These are phyloP conservation scores for Saprolegnia diclina DNA, from an alignment of 352 stramenopile genomes.

Conservation along the genomic window DNA sequence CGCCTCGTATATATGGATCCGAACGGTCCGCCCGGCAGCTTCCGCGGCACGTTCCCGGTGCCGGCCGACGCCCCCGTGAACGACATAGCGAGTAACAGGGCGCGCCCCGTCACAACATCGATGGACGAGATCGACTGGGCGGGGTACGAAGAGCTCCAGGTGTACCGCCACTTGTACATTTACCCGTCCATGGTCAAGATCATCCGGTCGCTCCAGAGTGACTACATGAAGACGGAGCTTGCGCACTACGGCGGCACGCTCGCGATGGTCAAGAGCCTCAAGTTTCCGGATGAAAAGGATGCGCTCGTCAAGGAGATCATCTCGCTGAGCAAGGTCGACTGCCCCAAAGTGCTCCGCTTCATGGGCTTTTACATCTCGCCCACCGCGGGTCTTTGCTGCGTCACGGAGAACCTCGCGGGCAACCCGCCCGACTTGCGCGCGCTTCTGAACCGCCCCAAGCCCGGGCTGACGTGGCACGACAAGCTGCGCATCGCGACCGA, in stretches of 20 bases:
- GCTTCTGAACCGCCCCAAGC: neutral
- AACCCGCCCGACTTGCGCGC: conserved; percentile 14
- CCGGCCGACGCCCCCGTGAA: neutral
- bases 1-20: neutral
- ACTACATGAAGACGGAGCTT: conserved; percentile 24
- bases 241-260: conserved; percentile 12
- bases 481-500: conserved; percentile 30
- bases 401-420: conserved; percentile 5
- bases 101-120: neutral
- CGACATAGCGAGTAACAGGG: neutral
- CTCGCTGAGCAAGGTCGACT: conserved; percentile 21
- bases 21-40: neutral
- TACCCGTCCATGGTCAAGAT: conserved; percentile 14
- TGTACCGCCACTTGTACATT: conserved; percentile 10
- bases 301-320: conserved; percentile 23
- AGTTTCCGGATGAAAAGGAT: conserved; percentile 3
- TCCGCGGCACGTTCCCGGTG: neutral
- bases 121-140: conserved; percentile 20
- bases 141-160: conserved; percentile 12
- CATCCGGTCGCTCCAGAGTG: conserved; percentile 13
- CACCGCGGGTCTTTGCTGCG: conserved; percentile 4
- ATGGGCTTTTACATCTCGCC: conserved; percentile 21
- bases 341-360: conserved; percentile 7
- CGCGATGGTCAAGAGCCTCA: conserved; percentile 22
- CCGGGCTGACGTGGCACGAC: conserved; percentile 23